These are phyloP conservation scores for Linderniella brevidens DNA, from an alignment of 257 asterid species.

Conservation along the genomic window DNA sequence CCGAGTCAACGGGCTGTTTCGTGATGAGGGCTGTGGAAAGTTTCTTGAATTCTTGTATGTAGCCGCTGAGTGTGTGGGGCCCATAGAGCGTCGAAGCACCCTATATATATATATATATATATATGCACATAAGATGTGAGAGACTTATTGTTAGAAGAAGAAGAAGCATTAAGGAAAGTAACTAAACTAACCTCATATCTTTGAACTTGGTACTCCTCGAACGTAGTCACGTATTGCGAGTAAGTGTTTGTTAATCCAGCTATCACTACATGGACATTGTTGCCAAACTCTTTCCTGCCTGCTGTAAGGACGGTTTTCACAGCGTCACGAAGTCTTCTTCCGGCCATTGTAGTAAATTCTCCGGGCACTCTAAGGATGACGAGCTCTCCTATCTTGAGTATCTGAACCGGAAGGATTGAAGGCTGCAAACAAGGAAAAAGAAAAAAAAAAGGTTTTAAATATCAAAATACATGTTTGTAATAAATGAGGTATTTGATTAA, in stretches of 20 bases:
- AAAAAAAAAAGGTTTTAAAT: slow-evolving; percentile 1
- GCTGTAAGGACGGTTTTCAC: slow-evolving; percentile 38
- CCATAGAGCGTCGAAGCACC: slow-evolving; percentile 93
- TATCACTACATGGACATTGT: slow-evolving; percentile 64
- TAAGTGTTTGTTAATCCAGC: slow-evolving; percentile 94
- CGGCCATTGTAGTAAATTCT: slow-evolving; percentile 98
- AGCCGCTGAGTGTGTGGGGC: slow-evolving; percentile 75
- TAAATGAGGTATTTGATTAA: neutral
- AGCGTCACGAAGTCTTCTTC: slow-evolving; percentile 94
- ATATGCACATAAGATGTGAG: too few species aligned
- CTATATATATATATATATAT: slow-evolving; percentile 15
- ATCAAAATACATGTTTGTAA: too few species aligned
- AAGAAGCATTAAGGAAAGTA: neutral
- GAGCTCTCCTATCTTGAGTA: slow-evolving; percentile 85
- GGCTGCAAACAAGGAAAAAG: slow-evolving; percentile 44
- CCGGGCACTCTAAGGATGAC: slow-evolving; percentile 87
- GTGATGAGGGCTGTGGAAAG: slow-evolving; percentile 44
- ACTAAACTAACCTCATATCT: slow-evolving; percentile 76
- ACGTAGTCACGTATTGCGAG: slow-evolving; percentile 80
- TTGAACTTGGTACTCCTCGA: slow-evolving; percentile 88
- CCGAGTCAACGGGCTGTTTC: slow-evolving; percentile 38
- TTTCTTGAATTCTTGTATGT: slow-evolving; percentile 75
- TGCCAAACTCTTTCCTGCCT: slow-evolving; percentile 32
- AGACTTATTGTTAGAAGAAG: neutral
- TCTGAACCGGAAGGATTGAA: slow-evolving; percentile 86